Evolutionary conservation across 2,329 filamentous ascomycete species (phyloP).

Genomic region (Daldinia sp.): DNA sequence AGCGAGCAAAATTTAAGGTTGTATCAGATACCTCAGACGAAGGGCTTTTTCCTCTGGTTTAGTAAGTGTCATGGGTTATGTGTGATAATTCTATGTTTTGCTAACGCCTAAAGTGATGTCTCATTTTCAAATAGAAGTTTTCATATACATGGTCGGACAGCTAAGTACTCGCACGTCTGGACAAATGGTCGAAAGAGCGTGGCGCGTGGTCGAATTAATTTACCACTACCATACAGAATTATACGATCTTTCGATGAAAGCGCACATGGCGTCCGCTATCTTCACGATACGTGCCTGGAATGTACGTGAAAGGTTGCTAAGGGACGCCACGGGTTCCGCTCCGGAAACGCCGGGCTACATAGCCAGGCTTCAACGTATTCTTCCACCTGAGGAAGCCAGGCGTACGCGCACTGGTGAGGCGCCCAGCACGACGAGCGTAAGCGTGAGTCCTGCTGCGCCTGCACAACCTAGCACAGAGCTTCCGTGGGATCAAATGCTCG

Average conservation of each 20-base stretch:
- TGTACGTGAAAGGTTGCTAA: constrained; percentile 59
- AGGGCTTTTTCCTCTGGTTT: constrained; percentile 66
- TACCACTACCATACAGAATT: constrained; percentile 65
- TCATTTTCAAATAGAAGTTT: constrained; percentile 68
- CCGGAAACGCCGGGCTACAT: constrained; percentile 62
- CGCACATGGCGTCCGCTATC: constrained; percentile 59
- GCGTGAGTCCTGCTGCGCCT: constrained; percentile 9
- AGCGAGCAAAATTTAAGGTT: constrained; percentile 62
- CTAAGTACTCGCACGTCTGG: constrained; percentile 64
- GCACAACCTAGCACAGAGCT: constrained; percentile 36
- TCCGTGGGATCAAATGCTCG: constrained; percentile 53
- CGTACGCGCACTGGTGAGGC: constrained; percentile 44
- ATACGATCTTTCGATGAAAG: constrained; percentile 61
- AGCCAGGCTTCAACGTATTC: constrained; percentile 56
- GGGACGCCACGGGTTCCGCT: constrained; percentile 52
- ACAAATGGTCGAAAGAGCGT: constrained; percentile 65
- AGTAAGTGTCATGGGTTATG: constrained; percentile 52
- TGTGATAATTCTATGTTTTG: constrained; percentile 3
- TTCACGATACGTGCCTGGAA: constrained; percentile 66
- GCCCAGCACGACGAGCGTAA: constrained; percentile 22
- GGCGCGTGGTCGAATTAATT: constrained; percentile 60
- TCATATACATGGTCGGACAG: constrained; percentile 67
- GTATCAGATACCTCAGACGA: constrained; percentile 58
- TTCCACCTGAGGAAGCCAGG: constrained; percentile 57
- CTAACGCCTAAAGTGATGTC: constrained; percentile 46